Evolutionary conservation across 1,284 basidiomycete genomes (phyloP).

Genomic region (Xanthoconium separans): DNA sequence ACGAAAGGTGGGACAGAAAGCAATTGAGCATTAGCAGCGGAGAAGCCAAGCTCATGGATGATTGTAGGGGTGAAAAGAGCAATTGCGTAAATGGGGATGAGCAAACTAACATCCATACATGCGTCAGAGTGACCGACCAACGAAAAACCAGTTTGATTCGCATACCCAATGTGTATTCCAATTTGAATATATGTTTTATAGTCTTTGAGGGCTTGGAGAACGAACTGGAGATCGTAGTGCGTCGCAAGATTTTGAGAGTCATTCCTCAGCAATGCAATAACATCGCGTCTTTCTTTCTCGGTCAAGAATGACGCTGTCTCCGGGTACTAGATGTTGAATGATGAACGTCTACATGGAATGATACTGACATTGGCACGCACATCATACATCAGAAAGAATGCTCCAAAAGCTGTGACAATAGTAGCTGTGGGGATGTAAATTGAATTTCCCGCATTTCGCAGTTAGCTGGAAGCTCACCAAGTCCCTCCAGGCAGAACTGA

Average conservation of each 20-base stretch:
- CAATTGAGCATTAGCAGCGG: slow-evolving; percentile 55
- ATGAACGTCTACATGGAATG: neutral
- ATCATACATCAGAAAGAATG: slow-evolving; percentile 48
- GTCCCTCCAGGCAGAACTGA: slow-evolving; percentile 36
- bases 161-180: slow-evolving; percentile 45
- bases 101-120: slow-evolving; percentile 32
- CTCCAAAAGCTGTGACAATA: slow-evolving; percentile 35
- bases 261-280: slow-evolving; percentile 39
- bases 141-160: neutral
- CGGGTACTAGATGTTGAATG: slow-evolving; percentile 37
- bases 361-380: slow-evolving; percentile 21
- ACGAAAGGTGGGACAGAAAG: slow-evolving; percentile 55
- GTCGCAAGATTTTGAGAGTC: slow-evolving; percentile 37
- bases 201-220: slow-evolving; percentile 43
- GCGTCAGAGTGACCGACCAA: neutral
- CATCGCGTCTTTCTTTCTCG: slow-evolving; percentile 33
- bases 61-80: slow-evolving; percentile 60
- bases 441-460: neutral
- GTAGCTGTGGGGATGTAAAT: slow-evolving; percentile 25
- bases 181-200: slow-evolving; percentile 47
- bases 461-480: slow-evolving; percentile 14
- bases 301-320: slow-evolving; percentile 48
- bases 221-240: slow-evolving; percentile 36
- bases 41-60: slow-evolving; percentile 53
- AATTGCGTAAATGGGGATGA: slow-evolving; percentile 56